Base-by-base conservation (phyloP, 768 basidiomycete genomes). In the Porpolomopsis calyptriformis region DNA sequence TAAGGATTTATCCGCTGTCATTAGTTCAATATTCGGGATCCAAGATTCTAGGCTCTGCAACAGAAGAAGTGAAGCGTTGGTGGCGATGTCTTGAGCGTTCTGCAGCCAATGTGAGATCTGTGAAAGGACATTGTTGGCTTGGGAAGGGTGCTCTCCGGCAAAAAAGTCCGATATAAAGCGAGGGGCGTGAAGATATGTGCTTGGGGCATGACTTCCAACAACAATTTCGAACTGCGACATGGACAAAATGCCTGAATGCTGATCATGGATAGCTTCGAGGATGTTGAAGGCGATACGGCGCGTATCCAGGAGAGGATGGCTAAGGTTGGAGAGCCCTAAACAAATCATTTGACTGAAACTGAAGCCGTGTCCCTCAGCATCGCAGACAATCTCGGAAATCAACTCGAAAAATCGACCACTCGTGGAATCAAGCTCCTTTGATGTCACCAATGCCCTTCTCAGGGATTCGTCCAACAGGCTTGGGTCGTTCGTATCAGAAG, bases 21-120 rank as follows among this genome's bases (percentile, higher is more conserved):
- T 74, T 18, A 91, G 71, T 47, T 82, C 74, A 58, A 93, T 76
- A 55, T 79, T 78, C 8, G 79, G 71, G 27, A 89, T 73, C 92
- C 93, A 97, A 51, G 78, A 77, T 57, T 89, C 85, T 47, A 96
- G 61, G 55, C 82, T 78, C 59, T 85, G 82, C 2, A 97, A 66
- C 34, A 91, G 68, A 8, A 85, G 65, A 37, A 85, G 62, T 8
- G 69, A 64, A 20, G 69, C 57, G 9, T 66, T 68, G 51, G 71
- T 64, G 52, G 70, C 66, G 19, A 68, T 63, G 22, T 69, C 69
- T 6, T 77, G 73, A 19, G 88, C 62, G 45, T 76, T 76, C 26
- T 80, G 75, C n/a, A 93, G 71, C 64, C 89, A 80, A 16, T 72
- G 68, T 0, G 83, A 74, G 40, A 89, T 72, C 54, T 91, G 81